Conservation (phyloP, 139 green algal species). For the Chlamydomonas eustigma region DNA sequence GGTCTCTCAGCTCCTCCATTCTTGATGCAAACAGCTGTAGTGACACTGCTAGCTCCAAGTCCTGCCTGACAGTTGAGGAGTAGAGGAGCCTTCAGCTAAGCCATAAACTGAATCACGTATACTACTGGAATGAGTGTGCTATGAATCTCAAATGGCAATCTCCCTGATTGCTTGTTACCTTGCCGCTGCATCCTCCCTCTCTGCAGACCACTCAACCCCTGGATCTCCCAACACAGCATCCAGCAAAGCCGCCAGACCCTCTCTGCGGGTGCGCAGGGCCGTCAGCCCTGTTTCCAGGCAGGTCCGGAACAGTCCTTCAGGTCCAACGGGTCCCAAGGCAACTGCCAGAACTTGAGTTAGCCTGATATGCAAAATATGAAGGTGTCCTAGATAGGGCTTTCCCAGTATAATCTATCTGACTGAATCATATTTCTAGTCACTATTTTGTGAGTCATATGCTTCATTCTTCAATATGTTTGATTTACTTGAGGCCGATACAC, state of each 20-base stretch:
- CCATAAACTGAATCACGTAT: too few relatives aligned
- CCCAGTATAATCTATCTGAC: too few relatives aligned
- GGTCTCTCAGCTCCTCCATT: conserved; percentile 15
- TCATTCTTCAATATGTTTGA: too few relatives aligned
- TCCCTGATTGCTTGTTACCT: too few relatives aligned
- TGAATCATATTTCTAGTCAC: too few relatives aligned
- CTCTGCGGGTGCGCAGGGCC: conserved; percentile 83
- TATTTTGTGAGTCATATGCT: too few relatives aligned
- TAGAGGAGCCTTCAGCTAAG: too few relatives aligned
- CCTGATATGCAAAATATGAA: background rate
- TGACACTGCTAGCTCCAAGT: conserved; percentile 50
- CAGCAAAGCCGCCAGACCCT: conserved; percentile 67
- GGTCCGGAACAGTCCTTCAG: conserved; percentile 88
- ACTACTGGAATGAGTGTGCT: too few relatives aligned
- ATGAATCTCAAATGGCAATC: too few relatives aligned
- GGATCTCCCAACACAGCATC: conserved; percentile 59
- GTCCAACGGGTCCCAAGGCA: conserved; percentile 91
- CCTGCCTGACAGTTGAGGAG: conserved; percentile 25
- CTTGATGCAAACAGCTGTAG: conserved; percentile 53
- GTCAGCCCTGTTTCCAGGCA: conserved; percentile 79
- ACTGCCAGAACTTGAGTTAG: conserved; percentile 75
- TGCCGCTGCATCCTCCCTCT: conserved; percentile 39
- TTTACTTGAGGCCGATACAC: too few relatives aligned
- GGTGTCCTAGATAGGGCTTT: too few relatives aligned
- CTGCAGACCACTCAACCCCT: conserved; percentile 64